A percentile compares a stretch with the other conserved stretches of the same genome.
These are phyloP conservation scores for Cicer cuneatum DNA, from an alignment of 306 rosid genomes.

Conservation along the genomic window DNA sequence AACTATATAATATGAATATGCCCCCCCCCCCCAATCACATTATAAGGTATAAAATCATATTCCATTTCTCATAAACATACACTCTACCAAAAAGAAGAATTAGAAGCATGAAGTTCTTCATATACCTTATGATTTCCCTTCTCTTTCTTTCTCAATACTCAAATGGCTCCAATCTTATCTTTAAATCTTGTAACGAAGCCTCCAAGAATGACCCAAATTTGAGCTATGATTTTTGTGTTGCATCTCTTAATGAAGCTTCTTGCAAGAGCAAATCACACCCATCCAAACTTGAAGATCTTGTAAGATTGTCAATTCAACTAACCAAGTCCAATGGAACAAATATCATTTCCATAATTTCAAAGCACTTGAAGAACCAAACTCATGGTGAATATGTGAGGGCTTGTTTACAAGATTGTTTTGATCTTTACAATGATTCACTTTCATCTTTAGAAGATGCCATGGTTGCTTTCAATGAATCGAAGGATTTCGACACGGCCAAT, in stretches of 20 bases:
- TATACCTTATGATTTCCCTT: slow-evolving; percentile 25
- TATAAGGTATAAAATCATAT: slow-evolving; percentile 13
- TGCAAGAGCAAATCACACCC: slow-evolving; percentile 36
- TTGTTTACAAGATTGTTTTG: slow-evolving; percentile 58
- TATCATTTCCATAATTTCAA: slow-evolving; percentile 45
- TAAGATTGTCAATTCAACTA: slow-evolving; percentile 44
- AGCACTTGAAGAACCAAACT: slow-evolving; percentile 41
- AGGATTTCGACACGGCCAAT: slow-evolving; percentile 43
- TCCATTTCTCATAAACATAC: slow-evolving; percentile 31
- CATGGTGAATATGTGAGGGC: slow-evolving; percentile 34
- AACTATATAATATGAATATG: too few relatives aligned
- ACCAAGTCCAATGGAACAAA: slow-evolving; percentile 59
- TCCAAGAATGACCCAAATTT: slow-evolving; percentile 59
- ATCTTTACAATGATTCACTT: slow-evolving; percentile 56
- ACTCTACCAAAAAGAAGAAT: neutral
- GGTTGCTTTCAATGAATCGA: slow-evolving; percentile 49
- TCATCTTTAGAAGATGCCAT: slow-evolving; percentile 45
- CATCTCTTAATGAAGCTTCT: slow-evolving; percentile 47
- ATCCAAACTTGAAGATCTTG: slow-evolving; percentile 49
- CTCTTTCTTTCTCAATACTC: slow-evolving; percentile 37
- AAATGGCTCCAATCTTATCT: slow-evolving; percentile 42
- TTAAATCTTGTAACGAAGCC: slow-evolving; percentile 58
- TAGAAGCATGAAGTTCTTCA: slow-evolving; percentile 41
- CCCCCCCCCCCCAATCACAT: neutral
- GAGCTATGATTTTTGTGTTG: slow-evolving; percentile 58